Evolutionary conservation across 345 rosid species (phyloP), one percentile per base, ranked within the genome.

Genomic region (Cochlearia excelsa): DNA sequence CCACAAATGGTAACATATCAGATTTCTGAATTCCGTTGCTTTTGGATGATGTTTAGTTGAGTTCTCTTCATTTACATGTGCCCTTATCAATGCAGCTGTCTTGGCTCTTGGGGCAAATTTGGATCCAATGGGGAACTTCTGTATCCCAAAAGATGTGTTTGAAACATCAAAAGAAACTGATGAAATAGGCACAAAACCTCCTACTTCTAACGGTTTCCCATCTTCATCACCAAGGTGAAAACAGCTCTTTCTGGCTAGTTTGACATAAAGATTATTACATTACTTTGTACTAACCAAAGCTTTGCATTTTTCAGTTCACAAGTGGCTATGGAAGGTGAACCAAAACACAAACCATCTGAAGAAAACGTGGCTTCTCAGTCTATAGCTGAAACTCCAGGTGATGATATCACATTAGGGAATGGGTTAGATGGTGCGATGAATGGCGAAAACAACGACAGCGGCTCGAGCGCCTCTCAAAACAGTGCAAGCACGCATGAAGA

Each of bases 401-500:
- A 84, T 7, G 90, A 80, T 53, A 45, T 72, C 41, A 78, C 79
- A 3, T 39, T 27, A 26, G 60, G 47, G 46, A 55, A 69, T 46
- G 67, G 52, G 5, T 59, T 66, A 59, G 57, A 53, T 7, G 54
- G 48, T 35, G 57, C 2, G 3, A 6, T 39, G 28, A 41, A 69
- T 26, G 50, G 55, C 0, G 74, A 61, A 61, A 78, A 78, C 72
- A 67, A 23, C 9, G 75, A 80, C 28, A 63, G 70, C 33, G 56
- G 46, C 6, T 74, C 72, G 11, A 71, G 65, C 6, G 82, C 61
- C 67, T 82, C 86, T 29, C 80, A 80, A 37, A 66, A 75, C 70
- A 79, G 86, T 66, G 74, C 74, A 38, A 80, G 81, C 80, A 54
- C 73, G 59, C 82, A 59, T 3, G 54, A 70, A 58, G 85, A 77